phyloP scores from a whole-genome alignment of 352 stramenopile species.

The Pythium aristosporum region DNA sequence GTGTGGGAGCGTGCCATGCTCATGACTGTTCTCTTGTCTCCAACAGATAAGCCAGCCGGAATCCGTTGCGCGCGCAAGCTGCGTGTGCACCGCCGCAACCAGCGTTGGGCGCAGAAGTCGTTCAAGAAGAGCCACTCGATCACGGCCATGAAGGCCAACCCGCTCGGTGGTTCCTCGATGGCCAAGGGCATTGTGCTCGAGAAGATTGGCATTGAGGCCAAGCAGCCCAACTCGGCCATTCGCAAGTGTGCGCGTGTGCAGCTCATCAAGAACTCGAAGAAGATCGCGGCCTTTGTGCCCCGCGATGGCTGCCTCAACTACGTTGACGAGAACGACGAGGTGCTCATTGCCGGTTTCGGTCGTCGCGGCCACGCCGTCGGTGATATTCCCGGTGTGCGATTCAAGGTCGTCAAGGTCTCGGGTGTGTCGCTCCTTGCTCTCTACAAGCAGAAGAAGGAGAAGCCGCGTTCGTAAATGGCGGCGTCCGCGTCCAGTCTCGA shows the following conservation, averaged over 20 bases:
- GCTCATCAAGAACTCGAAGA: slow-evolving; percentile 99
- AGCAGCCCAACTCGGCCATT: slow-evolving; percentile 99
- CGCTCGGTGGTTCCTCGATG: slow-evolving; percentile 99
- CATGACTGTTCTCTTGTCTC: neutral
- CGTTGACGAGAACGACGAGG: slow-evolving; percentile 99
- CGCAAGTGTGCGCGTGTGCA: slow-evolving; percentile 99
- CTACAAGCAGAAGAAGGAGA: slow-evolving; percentile 99
- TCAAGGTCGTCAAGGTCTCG: slow-evolving; percentile 99
- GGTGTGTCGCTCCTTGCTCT: slow-evolving; percentile 98
- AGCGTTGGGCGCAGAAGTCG: slow-evolving; percentile 97
- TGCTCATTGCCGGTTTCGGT: slow-evolving; percentile 99
- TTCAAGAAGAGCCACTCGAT: slow-evolving; percentile 99
- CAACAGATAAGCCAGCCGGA: slow-evolving; percentile 97
- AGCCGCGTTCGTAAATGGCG: slow-evolving; percentile 96
- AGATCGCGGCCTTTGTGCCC: slow-evolving; percentile 99
- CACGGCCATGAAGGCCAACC: slow-evolving; percentile 99
- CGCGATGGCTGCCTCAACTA: slow-evolving; percentile 99
- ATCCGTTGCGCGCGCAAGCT: slow-evolving; percentile 99
- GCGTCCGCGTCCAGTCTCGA: neutral
- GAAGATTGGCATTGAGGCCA: slow-evolving; percentile 99
- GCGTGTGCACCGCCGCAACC: slow-evolving; percentile 96
- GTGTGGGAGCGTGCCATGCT: neutral
- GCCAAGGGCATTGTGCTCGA: slow-evolving; percentile 99
- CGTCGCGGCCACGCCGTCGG: slow-evolving; percentile 98
- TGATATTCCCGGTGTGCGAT: slow-evolving; percentile 99